These are phyloP conservation scores for Nidula microcarpa DNA, from an alignment of 768 basidiomycete genomes.

Conservation along the genomic window DNA sequence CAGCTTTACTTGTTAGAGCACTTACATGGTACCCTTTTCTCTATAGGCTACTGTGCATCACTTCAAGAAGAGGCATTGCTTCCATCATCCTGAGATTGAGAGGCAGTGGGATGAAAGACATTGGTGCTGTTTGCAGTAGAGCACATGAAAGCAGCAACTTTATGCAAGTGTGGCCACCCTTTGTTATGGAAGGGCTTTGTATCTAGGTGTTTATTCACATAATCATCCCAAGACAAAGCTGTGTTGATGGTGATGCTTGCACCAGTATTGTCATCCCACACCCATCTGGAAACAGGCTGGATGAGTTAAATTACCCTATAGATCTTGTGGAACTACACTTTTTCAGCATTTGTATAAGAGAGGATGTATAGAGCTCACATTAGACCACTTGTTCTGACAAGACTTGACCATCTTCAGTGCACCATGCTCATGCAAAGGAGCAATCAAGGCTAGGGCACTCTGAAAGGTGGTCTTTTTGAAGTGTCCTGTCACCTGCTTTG, in stretches of 20 bases:
- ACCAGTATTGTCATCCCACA: constrained; percentile 5
- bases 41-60: too few relatives aligned
- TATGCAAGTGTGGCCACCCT: too few relatives aligned
- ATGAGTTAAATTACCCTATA: constrained; percentile 4
- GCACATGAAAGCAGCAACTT: too few relatives aligned
- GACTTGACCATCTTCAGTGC: constrained; percentile 7
- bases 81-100: too few relatives aligned
- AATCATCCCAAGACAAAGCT: constrained; percentile 13
- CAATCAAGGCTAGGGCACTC: constrained; percentile 1
- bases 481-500: constrained; percentile 18
- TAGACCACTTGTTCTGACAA: constrained; percentile 9
- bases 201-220: constrained; percentile 13
- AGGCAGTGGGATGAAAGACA: constrained; percentile 11
- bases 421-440: constrained; percentile 3
- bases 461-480: constrained; percentile 14
- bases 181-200: constrained; percentile 18
- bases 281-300: constrained; percentile 3
- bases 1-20: too few relatives aligned
- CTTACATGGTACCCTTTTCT: too few relatives aligned
- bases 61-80: background rate
- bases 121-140: constrained; percentile 1
- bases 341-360: background rate
- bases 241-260: constrained; percentile 1
- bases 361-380: constrained; percentile 6
- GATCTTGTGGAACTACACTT: constrained; percentile 6